phyloP scores from a whole-genome alignment of 2,329 filamentous ascomycete species.

The Fonsecaea erecta region DNA sequence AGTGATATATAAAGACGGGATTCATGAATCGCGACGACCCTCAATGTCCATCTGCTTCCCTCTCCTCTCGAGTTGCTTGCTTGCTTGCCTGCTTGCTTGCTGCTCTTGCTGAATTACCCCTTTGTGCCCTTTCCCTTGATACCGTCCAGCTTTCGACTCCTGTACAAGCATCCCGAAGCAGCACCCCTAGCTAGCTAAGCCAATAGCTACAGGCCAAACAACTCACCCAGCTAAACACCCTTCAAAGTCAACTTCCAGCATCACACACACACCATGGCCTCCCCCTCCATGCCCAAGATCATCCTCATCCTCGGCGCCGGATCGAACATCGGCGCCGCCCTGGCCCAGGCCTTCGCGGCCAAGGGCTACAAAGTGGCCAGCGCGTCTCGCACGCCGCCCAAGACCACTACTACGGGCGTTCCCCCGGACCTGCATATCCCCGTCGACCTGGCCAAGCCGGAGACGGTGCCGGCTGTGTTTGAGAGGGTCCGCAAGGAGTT shows the following conservation, averaged over 20 bases:
- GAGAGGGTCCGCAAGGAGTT: conserved; percentile 44
- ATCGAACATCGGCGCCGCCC: conserved; percentile 47
- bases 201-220: too few species aligned
- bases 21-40: too few species aligned
- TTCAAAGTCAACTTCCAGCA: neutral
- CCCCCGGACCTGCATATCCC: conserved; percentile 39
- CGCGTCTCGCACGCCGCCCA: conserved; percentile 37
- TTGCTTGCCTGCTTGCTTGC: too few species aligned
- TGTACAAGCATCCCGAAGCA: too few species aligned
- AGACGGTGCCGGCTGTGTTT: conserved; percentile 46
- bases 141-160: too few species aligned
- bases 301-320: conserved; percentile 52
- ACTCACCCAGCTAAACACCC: too few species aligned
- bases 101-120: too few species aligned
- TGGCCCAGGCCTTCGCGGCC: conserved; percentile 46
- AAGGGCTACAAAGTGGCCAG: conserved; percentile 53
- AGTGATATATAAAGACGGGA: too few species aligned
- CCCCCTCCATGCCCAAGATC: conserved; percentile 16
- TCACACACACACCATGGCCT: neutral
- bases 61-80: too few species aligned
- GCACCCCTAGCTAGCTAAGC: too few species aligned
- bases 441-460: conserved; percentile 44
- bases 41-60: too few species aligned
- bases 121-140: too few species aligned
- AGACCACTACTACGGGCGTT: neutral